Evolutionary conservation across 2,329 filamentous ascomycete species (phyloP), one percentile per base, ranked within the genome.

Genomic region (Pseudogymnoascus sp.): DNA sequence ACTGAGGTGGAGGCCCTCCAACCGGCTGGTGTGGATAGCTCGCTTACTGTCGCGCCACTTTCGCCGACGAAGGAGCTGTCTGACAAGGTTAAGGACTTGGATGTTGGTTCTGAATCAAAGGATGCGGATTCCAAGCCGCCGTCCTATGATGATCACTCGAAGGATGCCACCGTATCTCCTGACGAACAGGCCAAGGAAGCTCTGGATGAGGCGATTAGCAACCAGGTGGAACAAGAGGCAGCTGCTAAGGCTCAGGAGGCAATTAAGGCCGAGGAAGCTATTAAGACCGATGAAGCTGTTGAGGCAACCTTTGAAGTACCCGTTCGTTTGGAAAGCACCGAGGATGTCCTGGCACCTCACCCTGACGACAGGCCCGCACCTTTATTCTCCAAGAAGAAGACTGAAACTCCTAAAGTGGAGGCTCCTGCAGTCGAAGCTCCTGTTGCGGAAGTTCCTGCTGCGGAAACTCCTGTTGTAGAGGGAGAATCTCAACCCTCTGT

Each of bases 321-420:
- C 62, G 18, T 43, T 43, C 18, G 28, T n/a, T 22, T 62, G 47
- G 57, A 54, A 32, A 32, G n/a, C 28, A 54, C 47, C 4, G 47
- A 50, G 22, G 22, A 67, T 47, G 71, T 68, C 37, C 68, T 81
- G 58, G 78, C 80, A 18, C 78, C 83, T n/a, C 80, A 84, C 60
- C 77, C 84, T 11, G 86, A 88, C 66, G 87, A 89, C 66, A 84
- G 81, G 50, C 87, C 88, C 8, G 83, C 86, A 2, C 87, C 88
- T 35, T 75, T 90, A 2, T 88, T 87, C 66, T 75, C 78, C 58
- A 77, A 78, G 66, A 60, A 50, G 58, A 77, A 73, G 58, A 62
- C 67, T 22, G 66, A 68, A 61, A 25, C 64, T 34, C 16, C 61
- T 11, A 50, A 60, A 6, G 47, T 4, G n/a, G 47, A 54, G 7